These are phyloP conservation scores for Excoecaria agallocha DNA, from an alignment of 345 rosid genomes.

Conservation along the genomic window DNA sequence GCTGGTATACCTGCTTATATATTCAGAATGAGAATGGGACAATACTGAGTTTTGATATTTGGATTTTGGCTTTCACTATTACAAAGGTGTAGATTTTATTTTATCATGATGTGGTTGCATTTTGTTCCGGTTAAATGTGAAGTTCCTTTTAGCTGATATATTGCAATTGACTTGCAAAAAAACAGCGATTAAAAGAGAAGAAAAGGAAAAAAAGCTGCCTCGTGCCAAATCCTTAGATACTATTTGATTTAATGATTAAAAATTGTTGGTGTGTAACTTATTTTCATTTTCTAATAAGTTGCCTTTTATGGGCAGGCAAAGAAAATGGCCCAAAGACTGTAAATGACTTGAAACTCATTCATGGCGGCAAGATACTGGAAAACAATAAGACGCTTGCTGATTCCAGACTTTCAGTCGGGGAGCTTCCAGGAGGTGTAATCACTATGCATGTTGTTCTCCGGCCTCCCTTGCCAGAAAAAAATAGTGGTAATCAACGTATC, in stretches of 20 bases:
- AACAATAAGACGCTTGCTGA: slow-evolving; percentile 71
- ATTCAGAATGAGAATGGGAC: not conserved
- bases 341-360: slow-evolving; percentile 69
- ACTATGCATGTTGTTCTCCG: slow-evolving; percentile 87
- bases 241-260: slow-evolving; percentile 1
- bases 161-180: not conserved
- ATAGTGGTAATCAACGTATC: slow-evolving; percentile 38
- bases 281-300: slow-evolving; percentile 8
- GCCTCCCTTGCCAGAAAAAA: slow-evolving; percentile 55
- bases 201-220: not conserved
- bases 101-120: not conserved
- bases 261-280: not conserved
- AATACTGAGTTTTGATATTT: not conserved
- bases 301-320: slow-evolving; percentile 37
- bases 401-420: slow-evolving; percentile 56
- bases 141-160: not conserved
- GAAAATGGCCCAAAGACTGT: slow-evolving; percentile 59
- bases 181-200: not conserved
- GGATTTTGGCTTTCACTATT: not conserved
- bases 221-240: not conserved
- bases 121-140: not conserved
- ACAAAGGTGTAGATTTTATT: not conserved
- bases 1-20: not conserved
- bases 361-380: slow-evolving; percentile 73
- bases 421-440: slow-evolving; percentile 60